Evolutionary conservation across 1,284 basidiomycete genomes (phyloP), one percentile per base, ranked within the genome.

Genomic region (Trametes hirsuta): DNA sequence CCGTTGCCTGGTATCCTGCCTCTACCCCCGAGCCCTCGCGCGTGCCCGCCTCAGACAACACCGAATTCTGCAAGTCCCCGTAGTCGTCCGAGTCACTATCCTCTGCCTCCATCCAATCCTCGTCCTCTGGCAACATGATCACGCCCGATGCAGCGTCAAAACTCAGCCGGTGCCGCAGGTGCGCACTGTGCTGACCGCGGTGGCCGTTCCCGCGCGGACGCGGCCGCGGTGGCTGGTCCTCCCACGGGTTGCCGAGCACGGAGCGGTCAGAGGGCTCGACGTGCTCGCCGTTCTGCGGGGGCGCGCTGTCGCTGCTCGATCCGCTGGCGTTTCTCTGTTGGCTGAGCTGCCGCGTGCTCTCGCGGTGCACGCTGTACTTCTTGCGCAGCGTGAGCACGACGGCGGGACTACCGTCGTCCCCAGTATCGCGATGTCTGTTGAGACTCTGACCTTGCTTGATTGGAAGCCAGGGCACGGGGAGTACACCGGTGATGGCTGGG

Each of bases 381-480:
- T 75, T 65, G 64, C 55, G 67, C 68, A 74, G 55, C 2, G 48
- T 68, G 73, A 62, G 55, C 12, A 62, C 62, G 3, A 63, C 57
- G 1, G 57, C 59, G 12, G 62, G 58, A 25, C 47, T 61, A 24
- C 56, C 55, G 24, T 64, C 61, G 41, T 66, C 61, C 12, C 56
- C 59, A 0, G 62, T 58, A 50, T 59, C 56, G 22, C 58, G 59
- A 36, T 63, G 55, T 25, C 59, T 61, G 47, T 61, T 84, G 5
- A 93, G 81, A 2, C 84, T 83, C 73, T 93, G 85, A 1, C 88
- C 86, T 70, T 88, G 92, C 77, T 91, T 91, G 50, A 93, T 75
- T 0, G 95, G 95, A 1, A 97, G 82, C 95, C 95, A 97, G 0
- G 95, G 95, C 62, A 90, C 86, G 0, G 95, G 95, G 0, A 97